Conservation (phyloP, 768 basidiomycete species). For the Suillus weaverae region DNA sequence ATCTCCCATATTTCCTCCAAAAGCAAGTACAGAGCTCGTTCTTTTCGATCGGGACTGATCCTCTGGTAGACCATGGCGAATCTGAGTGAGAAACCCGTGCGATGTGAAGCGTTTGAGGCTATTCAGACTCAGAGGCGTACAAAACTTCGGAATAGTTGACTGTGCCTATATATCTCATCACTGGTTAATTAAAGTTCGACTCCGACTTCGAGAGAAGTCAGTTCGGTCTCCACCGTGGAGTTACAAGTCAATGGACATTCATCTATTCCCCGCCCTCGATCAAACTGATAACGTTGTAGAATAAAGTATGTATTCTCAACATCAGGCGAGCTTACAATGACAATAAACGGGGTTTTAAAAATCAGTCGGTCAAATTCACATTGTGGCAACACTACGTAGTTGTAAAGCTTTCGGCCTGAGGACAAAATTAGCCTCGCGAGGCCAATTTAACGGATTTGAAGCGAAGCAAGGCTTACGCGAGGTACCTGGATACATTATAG, state of each 20-base stretch:
- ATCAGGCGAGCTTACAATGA: too few species aligned
- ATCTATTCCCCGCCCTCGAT: too few species aligned
- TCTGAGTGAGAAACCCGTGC: not conserved
- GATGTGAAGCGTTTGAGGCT: not conserved
- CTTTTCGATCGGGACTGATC: not conserved
- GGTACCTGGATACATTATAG: not conserved
- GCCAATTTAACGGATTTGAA: not conserved
- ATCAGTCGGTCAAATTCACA: not conserved
- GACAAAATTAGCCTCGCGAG: not conserved
- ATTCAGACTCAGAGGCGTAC: not conserved
- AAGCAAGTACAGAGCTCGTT: not conserved
- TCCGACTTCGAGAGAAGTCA: too few species aligned
- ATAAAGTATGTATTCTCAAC: too few species aligned
- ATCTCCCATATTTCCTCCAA: not conserved
- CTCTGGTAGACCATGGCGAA: not conserved
- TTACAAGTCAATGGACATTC: too few species aligned
- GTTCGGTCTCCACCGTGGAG: too few species aligned
- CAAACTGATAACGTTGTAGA: too few species aligned
- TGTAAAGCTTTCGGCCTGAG: not conserved
- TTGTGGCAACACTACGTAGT: not conserved
- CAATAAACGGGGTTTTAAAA: too few species aligned
- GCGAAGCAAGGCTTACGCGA: not conserved
- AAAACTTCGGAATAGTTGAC: not conserved
- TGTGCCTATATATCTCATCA: too few species aligned
- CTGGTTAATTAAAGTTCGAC: too few species aligned